Percentiles rank a stretch among this genome's conserved stretches.
phyloP scores from a whole-genome alignment of 805 yeast species.

The Saccharomycopsis sp. region DNA sequence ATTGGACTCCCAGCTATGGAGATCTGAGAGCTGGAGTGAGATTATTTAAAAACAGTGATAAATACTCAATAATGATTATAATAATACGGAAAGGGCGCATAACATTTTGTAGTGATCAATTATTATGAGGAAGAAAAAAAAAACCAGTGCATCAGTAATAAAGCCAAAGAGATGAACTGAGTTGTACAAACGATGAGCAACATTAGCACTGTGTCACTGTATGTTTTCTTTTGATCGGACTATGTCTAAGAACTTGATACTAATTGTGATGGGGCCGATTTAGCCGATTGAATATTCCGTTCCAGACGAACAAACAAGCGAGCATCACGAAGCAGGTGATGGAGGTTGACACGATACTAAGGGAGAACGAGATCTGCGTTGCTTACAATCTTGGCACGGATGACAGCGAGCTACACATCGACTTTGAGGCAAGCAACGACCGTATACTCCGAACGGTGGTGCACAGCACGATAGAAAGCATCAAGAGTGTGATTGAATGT shows the following conservation, averaged over 20 bases:
- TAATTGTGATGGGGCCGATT: too few relatives aligned
- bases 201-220: too few relatives aligned
- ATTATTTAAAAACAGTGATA: constrained; percentile 5
- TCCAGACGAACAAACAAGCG: constrained; percentile 45
- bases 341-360: constrained; percentile 58
- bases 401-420: constrained; percentile 30
- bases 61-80: too few relatives aligned
- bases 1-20: neutral
- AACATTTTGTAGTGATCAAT: too few relatives aligned
- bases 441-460: constrained; percentile 63
- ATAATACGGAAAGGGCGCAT: too few relatives aligned
- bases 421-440: constrained; percentile 47
- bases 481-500: constrained; percentile 59
- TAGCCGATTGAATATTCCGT: too few relatives aligned
- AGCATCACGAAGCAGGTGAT: constrained; percentile 42
- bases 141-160: too few relatives aligned
- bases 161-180: too few relatives aligned
- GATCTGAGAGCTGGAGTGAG: constrained; percentile 6
- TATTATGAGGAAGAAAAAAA: too few relatives aligned
- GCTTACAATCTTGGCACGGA: constrained; percentile 26
- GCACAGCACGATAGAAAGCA: constrained; percentile 55
- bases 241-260: too few relatives aligned
- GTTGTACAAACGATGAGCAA: too few relatives aligned
- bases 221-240: too few relatives aligned
- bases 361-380: constrained; percentile 44